These are phyloP conservation scores for Coemansia sp. DNA, from an alignment of 192 early-diverging fungal genomes.

Conservation along the genomic window DNA sequence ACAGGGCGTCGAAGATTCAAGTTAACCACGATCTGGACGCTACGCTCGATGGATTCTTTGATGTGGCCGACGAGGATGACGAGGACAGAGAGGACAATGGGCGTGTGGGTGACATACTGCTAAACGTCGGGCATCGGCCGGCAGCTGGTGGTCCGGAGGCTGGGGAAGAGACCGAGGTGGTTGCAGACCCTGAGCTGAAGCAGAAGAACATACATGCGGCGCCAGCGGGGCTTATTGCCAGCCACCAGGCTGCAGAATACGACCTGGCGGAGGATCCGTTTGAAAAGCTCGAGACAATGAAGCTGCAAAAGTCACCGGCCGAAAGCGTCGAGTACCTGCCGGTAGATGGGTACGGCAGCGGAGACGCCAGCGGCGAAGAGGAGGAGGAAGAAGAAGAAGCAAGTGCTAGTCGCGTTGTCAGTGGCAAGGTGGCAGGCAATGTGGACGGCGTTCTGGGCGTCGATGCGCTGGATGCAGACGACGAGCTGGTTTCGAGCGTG, in stretches of 20 bases:
- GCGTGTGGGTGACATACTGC: conserved; percentile 34
- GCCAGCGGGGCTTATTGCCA: conserved; percentile 30
- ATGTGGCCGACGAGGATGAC: conserved; percentile 40
- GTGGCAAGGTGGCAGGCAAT: conserved; percentile 6
- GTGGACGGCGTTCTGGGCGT: not conserved
- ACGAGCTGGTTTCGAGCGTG: conserved; percentile 19
- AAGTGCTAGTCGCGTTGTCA: not conserved
- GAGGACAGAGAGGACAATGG: conserved; percentile 37
- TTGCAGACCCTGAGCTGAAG: conserved; percentile 32
- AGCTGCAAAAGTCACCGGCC: conserved; percentile 26
- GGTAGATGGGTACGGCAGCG: conserved; percentile 23
- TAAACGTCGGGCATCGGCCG: conserved; percentile 16
- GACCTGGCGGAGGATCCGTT: conserved; percentile 33
- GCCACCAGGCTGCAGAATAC: conserved; percentile 16
- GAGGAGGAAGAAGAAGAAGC: not conserved
- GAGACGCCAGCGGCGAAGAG: not conserved
- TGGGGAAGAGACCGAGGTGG: not conserved
- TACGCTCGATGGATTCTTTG: conserved; percentile 43
- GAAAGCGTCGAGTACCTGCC: conserved; percentile 49
- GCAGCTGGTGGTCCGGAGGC: not conserved
- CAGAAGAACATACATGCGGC: conserved; percentile 29
- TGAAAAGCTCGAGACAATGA: conserved; percentile 46
- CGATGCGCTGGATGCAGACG: conserved; percentile 6
- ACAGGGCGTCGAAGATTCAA: conserved; percentile 16
- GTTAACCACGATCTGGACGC: conserved; percentile 47